Base-by-base conservation (phyloP, 1,139 yeast species). In the Lodderomyces beijingensis region DNA sequence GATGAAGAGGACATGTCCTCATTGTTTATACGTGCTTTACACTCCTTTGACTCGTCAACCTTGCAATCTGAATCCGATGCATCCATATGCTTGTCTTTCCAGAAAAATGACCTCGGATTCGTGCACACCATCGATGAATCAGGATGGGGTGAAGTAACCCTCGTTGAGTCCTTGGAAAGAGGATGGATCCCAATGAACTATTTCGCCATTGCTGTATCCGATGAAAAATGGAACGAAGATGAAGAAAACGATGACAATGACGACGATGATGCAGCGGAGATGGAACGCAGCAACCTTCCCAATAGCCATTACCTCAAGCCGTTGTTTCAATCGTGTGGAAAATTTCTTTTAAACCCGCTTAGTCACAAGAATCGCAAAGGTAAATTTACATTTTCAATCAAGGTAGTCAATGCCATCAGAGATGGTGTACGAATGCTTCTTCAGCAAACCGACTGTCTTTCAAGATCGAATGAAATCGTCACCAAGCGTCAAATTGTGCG, bases 111-210 rank as follows among this genome's bases (percentile, higher is more conserved):
- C 47, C 63, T 87, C 37, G 95, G 91, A 0, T 82, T 87, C 52
- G 84, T 91, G 5, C 96, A 89, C 53, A 77, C 89, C 7, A 77
- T 88, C 19, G 97, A 91, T 55, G 80, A 84, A 34, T 82, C 95
- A 12, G 98, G 97, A 2, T 91, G 98, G 98, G 96, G 96, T 38
- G 97, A 91, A 56, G 97, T 89, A 3, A 88, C 96, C 0, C 57
- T 85, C 31, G 55, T 75, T 13, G 77, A 78, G 33, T 70, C 84
- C 5, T 74, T 85, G 35, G 74, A 75, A 45, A 70, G 96, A 39
- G 98, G 98, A 17, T 91, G 98, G 98, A 87, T 91, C 12, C 98
- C 98, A 2, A 82, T 89, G 70, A 89, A 89, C 55, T 91, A 87
- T 58, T 91, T 89, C 48, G 55, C 70, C 11, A 70, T 82, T 27